phyloP scores from a whole-genome alignment of 75 land plant genomes.

The Cunninghamia lanceolata region DNA sequence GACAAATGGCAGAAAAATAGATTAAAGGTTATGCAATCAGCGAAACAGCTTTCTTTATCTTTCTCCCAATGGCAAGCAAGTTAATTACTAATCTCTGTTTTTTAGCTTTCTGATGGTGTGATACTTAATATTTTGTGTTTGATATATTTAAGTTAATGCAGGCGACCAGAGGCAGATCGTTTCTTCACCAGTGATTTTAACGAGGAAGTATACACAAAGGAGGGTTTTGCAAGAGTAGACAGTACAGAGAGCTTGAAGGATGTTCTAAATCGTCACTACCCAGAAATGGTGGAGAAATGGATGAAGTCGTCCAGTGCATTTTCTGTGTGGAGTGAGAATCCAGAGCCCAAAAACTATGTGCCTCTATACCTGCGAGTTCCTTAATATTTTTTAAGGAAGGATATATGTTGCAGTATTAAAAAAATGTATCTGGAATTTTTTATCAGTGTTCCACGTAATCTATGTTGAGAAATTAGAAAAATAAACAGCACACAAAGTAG shows the following conservation, averaged over 20 bases:
- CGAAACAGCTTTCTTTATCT: conserved; percentile 54
- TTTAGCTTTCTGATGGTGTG: neutral
- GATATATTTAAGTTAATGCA: neutral
- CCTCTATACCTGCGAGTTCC: conserved; percentile 6
- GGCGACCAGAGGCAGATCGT: conserved; percentile 61
- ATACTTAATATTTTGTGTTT: neutral
- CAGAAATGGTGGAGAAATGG: conserved; percentile 45
- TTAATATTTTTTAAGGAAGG: too few species aligned
- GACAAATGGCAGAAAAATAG: conserved; percentile 65
- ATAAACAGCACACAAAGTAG: too few species aligned
- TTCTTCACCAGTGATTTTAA: conserved; percentile 43
- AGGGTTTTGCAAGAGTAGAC: conserved; percentile 45
- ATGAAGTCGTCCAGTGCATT: conserved; percentile 60
- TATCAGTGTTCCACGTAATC: too few species aligned
- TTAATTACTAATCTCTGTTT: neutral
- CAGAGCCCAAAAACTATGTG: neutral
- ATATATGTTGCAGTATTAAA: too few species aligned
- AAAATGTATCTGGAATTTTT: too few species aligned
- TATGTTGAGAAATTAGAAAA: too few species aligned
- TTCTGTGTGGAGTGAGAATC: conserved; percentile 43
- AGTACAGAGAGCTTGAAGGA: conserved; percentile 66
- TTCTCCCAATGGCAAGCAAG: conserved; percentile 43
- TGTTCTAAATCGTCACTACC: conserved; percentile 51
- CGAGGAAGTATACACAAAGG: too few species aligned
- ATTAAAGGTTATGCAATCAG: conserved; percentile 67